These are phyloP conservation scores for Fusarium beomiforme DNA, from an alignment of 2,329 filamentous ascomycete genomes.

Conservation along the genomic window DNA sequence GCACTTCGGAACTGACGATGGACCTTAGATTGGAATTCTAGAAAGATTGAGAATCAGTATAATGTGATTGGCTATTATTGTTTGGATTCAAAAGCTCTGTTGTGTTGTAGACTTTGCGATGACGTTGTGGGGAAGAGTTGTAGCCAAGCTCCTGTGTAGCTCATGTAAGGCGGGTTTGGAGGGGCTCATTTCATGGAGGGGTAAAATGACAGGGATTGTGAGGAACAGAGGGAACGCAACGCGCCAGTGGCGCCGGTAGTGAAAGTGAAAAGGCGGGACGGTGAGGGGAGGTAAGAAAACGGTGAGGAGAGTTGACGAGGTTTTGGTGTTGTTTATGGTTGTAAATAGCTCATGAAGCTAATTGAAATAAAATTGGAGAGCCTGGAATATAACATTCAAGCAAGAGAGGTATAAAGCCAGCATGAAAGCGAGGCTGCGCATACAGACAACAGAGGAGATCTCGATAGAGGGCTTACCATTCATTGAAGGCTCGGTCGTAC, in stretches of 20 bases:
- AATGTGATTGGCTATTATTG: neutral
- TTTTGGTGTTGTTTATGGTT: no score
- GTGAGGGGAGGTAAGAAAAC: constrained; percentile 35
- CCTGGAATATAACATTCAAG: neutral
- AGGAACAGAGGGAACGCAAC: constrained; percentile 9
- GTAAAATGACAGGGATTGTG: constrained; percentile 13
- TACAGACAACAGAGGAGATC: neutral
- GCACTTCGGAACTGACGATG: constrained; percentile 90
- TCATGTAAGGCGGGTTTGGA: constrained; percentile 26
- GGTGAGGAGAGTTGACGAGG: constrained; percentile 14
- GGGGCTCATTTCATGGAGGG: constrained; percentile 28
- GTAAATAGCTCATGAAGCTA: neutral
- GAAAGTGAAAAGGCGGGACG: constrained; percentile 29
- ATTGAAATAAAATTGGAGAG: neutral
- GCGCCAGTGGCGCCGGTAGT: constrained; percentile 26
- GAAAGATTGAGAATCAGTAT: neutral
- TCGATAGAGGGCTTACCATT: constrained; percentile 58
- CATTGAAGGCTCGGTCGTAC: constrained; percentile 64
- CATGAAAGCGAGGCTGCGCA: neutral
- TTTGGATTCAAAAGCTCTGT: neutral
- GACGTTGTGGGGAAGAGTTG: constrained; percentile 32
- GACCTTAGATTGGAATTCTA: constrained; percentile 84
- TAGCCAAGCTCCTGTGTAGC: constrained; percentile 11
- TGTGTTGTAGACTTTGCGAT: constrained; percentile 8
- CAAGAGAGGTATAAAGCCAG: neutral